Percentiles rank a stretch among this genome's conserved stretches.
phyloP scores from a whole-genome alignment of 176 grass and related monocot genomes.

The Secale cereale region DNA sequence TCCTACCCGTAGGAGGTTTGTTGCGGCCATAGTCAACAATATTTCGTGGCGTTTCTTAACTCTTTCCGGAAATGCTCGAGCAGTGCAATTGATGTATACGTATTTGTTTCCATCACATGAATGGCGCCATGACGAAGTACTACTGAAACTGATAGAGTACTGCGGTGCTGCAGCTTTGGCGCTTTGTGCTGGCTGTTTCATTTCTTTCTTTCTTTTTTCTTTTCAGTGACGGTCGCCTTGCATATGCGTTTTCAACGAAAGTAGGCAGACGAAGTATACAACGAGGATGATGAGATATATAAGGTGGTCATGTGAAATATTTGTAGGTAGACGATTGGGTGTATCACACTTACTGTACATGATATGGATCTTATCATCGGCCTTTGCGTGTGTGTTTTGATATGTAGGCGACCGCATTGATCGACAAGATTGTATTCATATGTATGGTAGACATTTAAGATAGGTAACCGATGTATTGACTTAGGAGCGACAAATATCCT shows the following conservation, averaged over 20 bases:
- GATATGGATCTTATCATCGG: not conserved
- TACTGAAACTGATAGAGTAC: not conserved
- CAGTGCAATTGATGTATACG: not conserved
- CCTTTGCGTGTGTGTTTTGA: not conserved
- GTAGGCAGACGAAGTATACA: not conserved
- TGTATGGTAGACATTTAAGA: not conserved
- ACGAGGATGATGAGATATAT: not conserved
- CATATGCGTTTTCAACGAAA: not conserved
- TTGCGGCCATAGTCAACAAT: not conserved
- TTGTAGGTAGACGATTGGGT: not conserved
- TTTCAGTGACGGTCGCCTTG: not conserved
- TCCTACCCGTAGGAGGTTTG: not conserved
- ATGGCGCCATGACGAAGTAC: not conserved
- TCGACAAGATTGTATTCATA: not conserved
- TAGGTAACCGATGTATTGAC: not conserved
- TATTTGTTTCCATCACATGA: not conserved
- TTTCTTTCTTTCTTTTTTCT: not conserved
- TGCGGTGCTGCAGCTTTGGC: not conserved
- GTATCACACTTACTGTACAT: not conserved
- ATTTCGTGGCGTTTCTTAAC: not conserved
- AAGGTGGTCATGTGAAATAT: not conserved
- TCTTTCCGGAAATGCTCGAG: not conserved
- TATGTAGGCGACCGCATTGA: not conserved
- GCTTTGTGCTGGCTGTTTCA: not conserved
- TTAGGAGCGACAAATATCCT: not conserved